A percentile compares a stretch with the other conserved stretches of the same genome.
These are phyloP conservation scores for Penicillium aurantiogriseum DNA, from an alignment of 2,329 filamentous ascomycete genomes.

Conservation along the genomic window DNA sequence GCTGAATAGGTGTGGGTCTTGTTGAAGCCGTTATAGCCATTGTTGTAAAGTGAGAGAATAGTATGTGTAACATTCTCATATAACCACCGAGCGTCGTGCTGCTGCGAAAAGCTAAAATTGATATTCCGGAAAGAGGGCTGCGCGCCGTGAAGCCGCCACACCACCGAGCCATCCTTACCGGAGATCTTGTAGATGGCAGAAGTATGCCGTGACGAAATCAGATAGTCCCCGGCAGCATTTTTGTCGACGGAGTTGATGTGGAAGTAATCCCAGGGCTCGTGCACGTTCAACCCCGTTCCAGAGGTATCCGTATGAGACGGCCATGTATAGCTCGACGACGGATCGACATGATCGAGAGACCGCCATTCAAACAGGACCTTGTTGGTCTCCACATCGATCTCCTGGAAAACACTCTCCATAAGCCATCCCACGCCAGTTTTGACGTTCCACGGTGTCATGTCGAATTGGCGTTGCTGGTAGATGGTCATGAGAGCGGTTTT, in stretches of 20 bases:
- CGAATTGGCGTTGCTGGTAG: slow-evolving; percentile 46
- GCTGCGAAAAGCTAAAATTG: slow-evolving; percentile 45
- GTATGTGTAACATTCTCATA: slow-evolving; percentile 41
- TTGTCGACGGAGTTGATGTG: slow-evolving; percentile 47
- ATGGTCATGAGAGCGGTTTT: slow-evolving; percentile 42
- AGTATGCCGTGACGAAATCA: slow-evolving; percentile 44
- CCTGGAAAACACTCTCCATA: slow-evolving; percentile 54
- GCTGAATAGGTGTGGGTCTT: slow-evolving; percentile 39
- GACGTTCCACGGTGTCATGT: slow-evolving; percentile 47
- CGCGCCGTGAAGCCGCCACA: slow-evolving; percentile 41
- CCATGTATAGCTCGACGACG: slow-evolving; percentile 48
- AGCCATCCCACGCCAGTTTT: slow-evolving; percentile 51
- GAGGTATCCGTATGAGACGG: slow-evolving; percentile 46
- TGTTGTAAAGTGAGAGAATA: slow-evolving; percentile 42
- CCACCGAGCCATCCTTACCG: slow-evolving; percentile 38
- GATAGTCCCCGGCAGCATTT: slow-evolving; percentile 41
- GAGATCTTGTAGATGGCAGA: slow-evolving; percentile 44
- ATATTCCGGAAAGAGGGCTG: slow-evolving; percentile 38
- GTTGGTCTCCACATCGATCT: slow-evolving; percentile 52
- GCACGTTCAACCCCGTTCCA: slow-evolving; percentile 48
- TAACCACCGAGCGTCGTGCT: slow-evolving; percentile 44
- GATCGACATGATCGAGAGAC: slow-evolving; percentile 51
- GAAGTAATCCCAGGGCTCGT: slow-evolving; percentile 48
- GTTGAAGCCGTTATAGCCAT: slow-evolving; percentile 45
- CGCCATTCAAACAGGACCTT: slow-evolving; percentile 52